phyloP scores from a whole-genome alignment of 2,329 filamentous ascomycete species.

The Podosphaera leucotricha region DNA sequence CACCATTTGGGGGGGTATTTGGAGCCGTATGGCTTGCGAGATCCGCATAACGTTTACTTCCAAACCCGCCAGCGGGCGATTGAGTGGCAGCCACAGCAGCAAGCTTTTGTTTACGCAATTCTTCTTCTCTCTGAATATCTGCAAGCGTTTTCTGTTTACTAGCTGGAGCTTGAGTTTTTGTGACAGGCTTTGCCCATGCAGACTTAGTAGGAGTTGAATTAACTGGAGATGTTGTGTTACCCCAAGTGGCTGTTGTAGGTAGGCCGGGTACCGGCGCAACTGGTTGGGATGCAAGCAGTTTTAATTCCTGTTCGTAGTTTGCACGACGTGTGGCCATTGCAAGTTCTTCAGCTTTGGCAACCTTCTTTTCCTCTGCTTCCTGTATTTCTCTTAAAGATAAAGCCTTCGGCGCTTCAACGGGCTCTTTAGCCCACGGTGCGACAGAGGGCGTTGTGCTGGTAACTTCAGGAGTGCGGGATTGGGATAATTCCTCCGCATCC shows the following conservation, averaged over 20 bases:
- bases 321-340: slow-evolving; percentile 57
- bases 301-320: slow-evolving; percentile 56
- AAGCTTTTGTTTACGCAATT: slow-evolving; percentile 54
- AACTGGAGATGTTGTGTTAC: slow-evolving; percentile 17
- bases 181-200: slow-evolving; percentile 25
- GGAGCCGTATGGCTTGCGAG: slow-evolving; percentile 52
- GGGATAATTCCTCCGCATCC: slow-evolving; percentile 40
- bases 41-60: slow-evolving; percentile 81
- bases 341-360: slow-evolving; percentile 65
- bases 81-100: slow-evolving; percentile 22
- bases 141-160: slow-evolving; percentile 66
- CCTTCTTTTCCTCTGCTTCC: slow-evolving; percentile 80
- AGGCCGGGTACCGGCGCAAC: slow-evolving; percentile 48
- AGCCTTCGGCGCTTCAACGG: slow-evolving; percentile 49
- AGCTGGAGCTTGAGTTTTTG: slow-evolving; percentile 18
- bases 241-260: slow-evolving; percentile 71
- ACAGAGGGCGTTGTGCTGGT: slow-evolving; percentile 38
- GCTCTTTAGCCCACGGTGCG: slow-evolving; percentile 88
- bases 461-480: slow-evolving; percentile 50
- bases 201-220: slow-evolving; percentile 12
- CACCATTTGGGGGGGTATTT: slow-evolving; percentile 20
- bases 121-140: slow-evolving; percentile 93
- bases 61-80: slow-evolving; percentile 19
- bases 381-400: slow-evolving; percentile 94
- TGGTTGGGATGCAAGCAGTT: slow-evolving; percentile 29